phyloP scores from a whole-genome alignment of 1,284 basidiomycete species.

The Ustanciosporium gigantosporum region DNA sequence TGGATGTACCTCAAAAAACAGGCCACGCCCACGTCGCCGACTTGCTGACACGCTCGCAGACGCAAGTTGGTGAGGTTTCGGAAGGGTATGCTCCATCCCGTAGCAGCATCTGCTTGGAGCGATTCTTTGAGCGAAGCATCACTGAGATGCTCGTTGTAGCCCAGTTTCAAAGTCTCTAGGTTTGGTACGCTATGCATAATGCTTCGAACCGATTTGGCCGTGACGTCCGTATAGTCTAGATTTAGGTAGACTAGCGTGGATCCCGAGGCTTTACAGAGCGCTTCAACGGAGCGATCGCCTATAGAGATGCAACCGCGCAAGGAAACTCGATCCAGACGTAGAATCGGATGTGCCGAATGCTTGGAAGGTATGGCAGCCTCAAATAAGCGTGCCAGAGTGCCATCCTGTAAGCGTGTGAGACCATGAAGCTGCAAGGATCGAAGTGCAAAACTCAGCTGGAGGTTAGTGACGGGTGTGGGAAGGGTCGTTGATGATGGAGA shows the following conservation, averaged over 20 bases:
- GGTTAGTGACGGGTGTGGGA: too few relatives aligned
- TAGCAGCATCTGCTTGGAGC: slow-evolving; percentile 6
- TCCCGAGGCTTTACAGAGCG: slow-evolving; percentile 15
- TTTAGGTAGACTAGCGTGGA: slow-evolving; percentile 25
- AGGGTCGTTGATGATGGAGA: too few relatives aligned
- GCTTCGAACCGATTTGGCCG: slow-evolving; percentile 8
- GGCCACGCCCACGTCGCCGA: slow-evolving; percentile 12
- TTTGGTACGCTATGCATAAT: slow-evolving; percentile 10
- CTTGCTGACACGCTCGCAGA: slow-evolving; percentile 11
- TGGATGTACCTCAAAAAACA: slow-evolving; percentile 14
- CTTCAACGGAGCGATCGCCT: slow-evolving; percentile 17
- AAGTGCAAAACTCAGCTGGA: slow-evolving; percentile 12
- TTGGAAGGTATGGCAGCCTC: slow-evolving; percentile 3
- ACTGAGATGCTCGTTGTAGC: slow-evolving; percentile 21
- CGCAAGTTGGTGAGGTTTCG: slow-evolving; percentile 16
- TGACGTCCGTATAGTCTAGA: slow-evolving; percentile 30
- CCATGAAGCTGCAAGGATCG: slow-evolving; percentile 29
- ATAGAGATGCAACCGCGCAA: slow-evolving; percentile 19
- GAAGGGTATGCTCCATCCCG: slow-evolving; percentile 16
- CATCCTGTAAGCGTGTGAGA: slow-evolving; percentile 24
- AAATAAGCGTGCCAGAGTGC: slow-evolving; percentile 17
- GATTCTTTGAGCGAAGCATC: slow-evolving; percentile 11
- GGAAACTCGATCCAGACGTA: slow-evolving; percentile 18
- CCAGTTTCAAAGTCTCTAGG: slow-evolving; percentile 19
- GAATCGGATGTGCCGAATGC: background rate